A percentile compares a stretch with the other conserved stretches of the same genome.
Evolutionary conservation across 345 rosid species (phyloP).

Genomic region (Cardiospermum halicacabum): DNA sequence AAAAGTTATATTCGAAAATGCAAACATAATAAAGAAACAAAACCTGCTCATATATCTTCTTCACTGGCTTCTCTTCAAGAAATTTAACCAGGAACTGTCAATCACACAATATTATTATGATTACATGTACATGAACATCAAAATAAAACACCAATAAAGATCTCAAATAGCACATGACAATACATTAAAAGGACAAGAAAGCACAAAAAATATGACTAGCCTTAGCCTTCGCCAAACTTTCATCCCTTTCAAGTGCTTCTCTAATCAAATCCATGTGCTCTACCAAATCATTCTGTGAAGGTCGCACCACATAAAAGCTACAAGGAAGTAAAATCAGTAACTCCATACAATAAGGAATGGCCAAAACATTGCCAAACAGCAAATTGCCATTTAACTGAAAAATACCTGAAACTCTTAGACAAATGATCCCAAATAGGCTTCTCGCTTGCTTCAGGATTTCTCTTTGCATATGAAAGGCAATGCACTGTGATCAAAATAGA

Average conservation of each 20-base stretch:
- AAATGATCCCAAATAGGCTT: slow-evolving; percentile 63
- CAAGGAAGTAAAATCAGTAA: slow-evolving; percentile 16
- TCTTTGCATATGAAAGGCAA: slow-evolving; percentile 49
- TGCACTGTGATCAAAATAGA: slow-evolving; percentile 47
- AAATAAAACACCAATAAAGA: slow-evolving; percentile 4
- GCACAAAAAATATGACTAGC: slow-evolving; percentile 30
- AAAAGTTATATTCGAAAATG: neutral
- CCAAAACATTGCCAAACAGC: neutral
- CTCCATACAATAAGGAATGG: neutral
- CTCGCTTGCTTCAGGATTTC: slow-evolving; percentile 52
- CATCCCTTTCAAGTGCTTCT: slow-evolving; percentile 63
- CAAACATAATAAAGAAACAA: slow-evolving; percentile 15
- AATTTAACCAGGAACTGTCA: slow-evolving; percentile 58
- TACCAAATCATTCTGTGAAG: slow-evolving; percentile 74
- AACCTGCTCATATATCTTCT: slow-evolving; percentile 57
- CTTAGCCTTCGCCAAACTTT: slow-evolving; percentile 50
- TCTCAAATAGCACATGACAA: too few species aligned
- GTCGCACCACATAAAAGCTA: slow-evolving; percentile 62
- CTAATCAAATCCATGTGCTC: slow-evolving; percentile 52
- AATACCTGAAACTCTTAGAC: slow-evolving; percentile 52
- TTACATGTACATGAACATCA: slow-evolving; percentile 5
- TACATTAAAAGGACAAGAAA: slow-evolving; percentile 7
- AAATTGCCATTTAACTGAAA: slow-evolving; percentile 1
- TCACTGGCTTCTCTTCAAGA: slow-evolving; percentile 59
- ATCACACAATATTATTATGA: slow-evolving; percentile 5